A percentile compares a stretch with the other conserved stretches of the same genome.
Evolutionary conservation across 2,329 filamentous ascomycete species (phyloP).

Genomic region (Thielaviopsis ethacetica): DNA sequence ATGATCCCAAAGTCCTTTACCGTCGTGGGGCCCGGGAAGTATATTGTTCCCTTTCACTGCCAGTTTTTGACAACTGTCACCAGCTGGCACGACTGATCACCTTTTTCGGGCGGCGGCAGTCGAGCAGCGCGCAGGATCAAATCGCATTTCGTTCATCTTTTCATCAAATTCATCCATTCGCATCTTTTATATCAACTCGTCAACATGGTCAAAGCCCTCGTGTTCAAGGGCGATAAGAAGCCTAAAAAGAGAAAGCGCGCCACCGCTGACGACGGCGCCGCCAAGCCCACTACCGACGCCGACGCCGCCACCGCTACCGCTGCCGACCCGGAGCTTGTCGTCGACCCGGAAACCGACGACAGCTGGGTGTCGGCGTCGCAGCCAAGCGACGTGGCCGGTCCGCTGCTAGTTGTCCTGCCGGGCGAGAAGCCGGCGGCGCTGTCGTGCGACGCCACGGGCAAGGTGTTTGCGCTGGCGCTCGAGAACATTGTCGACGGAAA

Average conservation of each 20-base stretch:
- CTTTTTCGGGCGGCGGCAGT: background rate
- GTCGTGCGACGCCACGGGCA: slow-evolving; percentile 72
- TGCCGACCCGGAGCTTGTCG: slow-evolving; percentile 13
- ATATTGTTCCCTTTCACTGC: background rate
- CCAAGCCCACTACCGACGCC: slow-evolving; percentile 3
- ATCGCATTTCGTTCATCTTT: background rate
- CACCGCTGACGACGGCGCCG: slow-evolving; percentile 12
- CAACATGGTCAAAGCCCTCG: slow-evolving; percentile 70
- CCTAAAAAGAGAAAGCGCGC: slow-evolving; percentile 73
- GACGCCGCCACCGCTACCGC: background rate
- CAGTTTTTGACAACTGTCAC: background rate
- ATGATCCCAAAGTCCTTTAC: background rate
- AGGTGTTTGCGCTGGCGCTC: slow-evolving; percentile 64
- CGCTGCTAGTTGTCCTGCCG: slow-evolving; percentile 67
- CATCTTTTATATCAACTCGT: background rate
- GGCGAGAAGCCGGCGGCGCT: slow-evolving; percentile 58
- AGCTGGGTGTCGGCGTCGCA: slow-evolving; percentile 80
- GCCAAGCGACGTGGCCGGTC: slow-evolving; percentile 59
- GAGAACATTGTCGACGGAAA: slow-evolving; percentile 83
- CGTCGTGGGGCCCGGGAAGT: background rate
- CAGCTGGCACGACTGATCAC: background rate
- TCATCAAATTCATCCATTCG: background rate
- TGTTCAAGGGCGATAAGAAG: slow-evolving; percentile 97
- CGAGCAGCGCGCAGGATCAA: background rate
- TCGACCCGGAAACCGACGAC: slow-evolving; percentile 46